Base-by-base conservation (phyloP, 148 eudicot species). In the Dianthus caryophyllus region DNA sequence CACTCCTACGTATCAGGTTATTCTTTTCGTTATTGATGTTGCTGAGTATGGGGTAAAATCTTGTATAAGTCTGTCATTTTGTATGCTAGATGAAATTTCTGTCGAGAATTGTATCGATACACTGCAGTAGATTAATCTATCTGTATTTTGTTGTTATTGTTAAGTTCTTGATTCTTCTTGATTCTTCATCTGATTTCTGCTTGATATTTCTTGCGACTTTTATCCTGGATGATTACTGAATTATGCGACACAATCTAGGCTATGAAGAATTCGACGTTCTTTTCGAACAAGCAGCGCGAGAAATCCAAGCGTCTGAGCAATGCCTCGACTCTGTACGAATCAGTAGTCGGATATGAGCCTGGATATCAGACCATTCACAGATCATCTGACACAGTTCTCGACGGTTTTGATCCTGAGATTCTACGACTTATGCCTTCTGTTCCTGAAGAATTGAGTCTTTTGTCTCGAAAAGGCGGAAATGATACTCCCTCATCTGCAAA, bases 1-100 rank as follows among this genome's bases (percentile, higher is more conserved):
- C 64, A 71, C 75, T 66, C 75, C 79, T 53, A 71, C 64, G 17
- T 63, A 51, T 10, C 79, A 76, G 68, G 79, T 76, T 25, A 31
- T 25, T 22, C 9, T 48, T 68, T 24, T 11, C 26, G 11, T 4
- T 2, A 6, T 36, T 14, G 26, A 11, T 18, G 4, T 31, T 16
- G 38, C 27, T n/a, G n/a, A n/a, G n/a, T n/a, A n/a, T n/a, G n/a
- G n/a, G n/a, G n/a, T n/a, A n/a, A n/a, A n/a, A n/a, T n/a, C n/a
- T n/a, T n/a, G n/a, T n/a, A n/a, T n/a, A n/a, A n/a, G n/a, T n/a
- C n/a, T n/a, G 7, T 3, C 7, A 33, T 33, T 33, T 33, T 33
- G 38, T 33, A 33, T 33, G 4, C 38, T 33, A 33, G 38, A 33
- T 33, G 38, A 33, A 33, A 33, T 2, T 33, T 33, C 4, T 33